A percentile compares a stretch with the other conserved stretches of the same genome.
phyloP scores from a whole-genome alignment of 495 filamentous ascomycete species.

The Xylaria telfairii region DNA sequence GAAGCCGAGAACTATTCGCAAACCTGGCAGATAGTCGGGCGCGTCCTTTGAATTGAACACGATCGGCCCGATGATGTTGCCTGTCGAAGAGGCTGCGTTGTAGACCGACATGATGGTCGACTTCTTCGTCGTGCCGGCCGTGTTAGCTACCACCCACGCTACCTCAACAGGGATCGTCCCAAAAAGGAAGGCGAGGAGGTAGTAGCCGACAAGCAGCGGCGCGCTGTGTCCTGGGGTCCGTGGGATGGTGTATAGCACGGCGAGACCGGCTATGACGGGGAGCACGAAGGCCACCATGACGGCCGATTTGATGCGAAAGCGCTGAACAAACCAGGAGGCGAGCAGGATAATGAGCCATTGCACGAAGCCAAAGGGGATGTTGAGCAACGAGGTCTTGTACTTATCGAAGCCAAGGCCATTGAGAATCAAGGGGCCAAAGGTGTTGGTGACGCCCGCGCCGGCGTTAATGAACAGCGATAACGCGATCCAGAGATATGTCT shows the following conservation, averaged over 20 bases:
- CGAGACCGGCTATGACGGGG: slow-evolving; percentile 63
- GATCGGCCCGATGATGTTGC: slow-evolving; percentile 73
- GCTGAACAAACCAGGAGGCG: slow-evolving; percentile 60
- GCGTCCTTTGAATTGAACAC: slow-evolving; percentile 67
- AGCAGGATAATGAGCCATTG: slow-evolving; percentile 62
- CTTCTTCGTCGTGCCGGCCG: slow-evolving; percentile 76
- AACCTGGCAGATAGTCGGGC: slow-evolving; percentile 63
- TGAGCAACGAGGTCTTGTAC: slow-evolving; percentile 65
- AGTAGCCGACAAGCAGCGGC: slow-evolving; percentile 63
- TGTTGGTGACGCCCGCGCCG: slow-evolving; percentile 64
- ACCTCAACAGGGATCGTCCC: slow-evolving; percentile 57
- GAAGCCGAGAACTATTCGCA: slow-evolving; percentile 62
- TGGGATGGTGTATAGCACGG: slow-evolving; percentile 60
- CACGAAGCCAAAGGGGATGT: slow-evolving; percentile 67
- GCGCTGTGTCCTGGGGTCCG: slow-evolving; percentile 48
- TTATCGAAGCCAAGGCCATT: slow-evolving; percentile 64
- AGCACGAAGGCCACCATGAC: slow-evolving; percentile 56
- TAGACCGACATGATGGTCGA: slow-evolving; percentile 63
- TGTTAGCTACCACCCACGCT: slow-evolving; percentile 61
- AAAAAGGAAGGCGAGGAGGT: slow-evolving; percentile 67
- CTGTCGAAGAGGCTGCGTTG: slow-evolving; percentile 64
- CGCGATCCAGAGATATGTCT: slow-evolving; percentile 54
- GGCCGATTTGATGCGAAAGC: slow-evolving; percentile 56
- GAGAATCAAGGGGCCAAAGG: slow-evolving; percentile 67
- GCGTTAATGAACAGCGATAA: slow-evolving; percentile 64